These are phyloP conservation scores for Rusavskia elegans DNA, from an alignment of 495 filamentous ascomycete genomes.

Conservation along the genomic window DNA sequence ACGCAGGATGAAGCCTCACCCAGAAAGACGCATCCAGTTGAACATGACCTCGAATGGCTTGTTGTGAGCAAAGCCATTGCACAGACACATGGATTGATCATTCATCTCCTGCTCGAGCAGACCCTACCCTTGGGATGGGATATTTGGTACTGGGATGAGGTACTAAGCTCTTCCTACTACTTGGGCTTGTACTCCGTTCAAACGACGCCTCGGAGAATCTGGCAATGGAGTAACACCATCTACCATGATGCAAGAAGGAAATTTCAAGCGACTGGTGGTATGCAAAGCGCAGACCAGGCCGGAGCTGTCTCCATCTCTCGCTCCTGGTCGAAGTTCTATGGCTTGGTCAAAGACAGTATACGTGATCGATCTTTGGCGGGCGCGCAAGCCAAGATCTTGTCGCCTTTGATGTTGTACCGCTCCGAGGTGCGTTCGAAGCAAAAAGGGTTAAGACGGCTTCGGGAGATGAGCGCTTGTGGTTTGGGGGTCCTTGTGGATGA, in stretches of 20 bases:
- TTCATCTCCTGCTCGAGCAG: slow-evolving; percentile 59
- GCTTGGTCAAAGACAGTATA: slow-evolving; percentile 56
- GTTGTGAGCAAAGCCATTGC: slow-evolving; percentile 72
- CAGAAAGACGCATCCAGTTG: slow-evolving; percentile 25
- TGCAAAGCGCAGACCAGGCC: slow-evolving; percentile 5
- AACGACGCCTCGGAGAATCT: slow-evolving; percentile 58
- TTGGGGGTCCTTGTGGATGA: slow-evolving; percentile 76
- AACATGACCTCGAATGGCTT: slow-evolving; percentile 73
- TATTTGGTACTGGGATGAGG: slow-evolving; percentile 83
- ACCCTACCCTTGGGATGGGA: slow-evolving; percentile 70
- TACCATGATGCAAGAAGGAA: slow-evolving; percentile 35
- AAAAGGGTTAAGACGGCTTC: slow-evolving; percentile 44
- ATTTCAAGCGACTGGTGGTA: slow-evolving; percentile 20
- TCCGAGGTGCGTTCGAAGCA: slow-evolving; percentile 56
- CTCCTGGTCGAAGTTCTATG: slow-evolving; percentile 65
- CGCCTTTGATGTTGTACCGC: slow-evolving; percentile 53
- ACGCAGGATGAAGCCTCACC: slow-evolving; percentile 9
- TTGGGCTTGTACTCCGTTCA: slow-evolving; percentile 69
- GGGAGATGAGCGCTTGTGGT: slow-evolving; percentile 68
- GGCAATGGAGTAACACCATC: slow-evolving; percentile 45
- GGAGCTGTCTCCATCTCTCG: slow-evolving; percentile 21
- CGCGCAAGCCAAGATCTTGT: slow-evolving; percentile 40
- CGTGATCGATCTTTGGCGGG: slow-evolving; percentile 43
- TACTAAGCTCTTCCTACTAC: slow-evolving; percentile 53
- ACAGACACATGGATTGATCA: slow-evolving; percentile 63